Conservation (phyloP, 805 yeast species). For the Saccharomyces kudriavzevii region DNA sequence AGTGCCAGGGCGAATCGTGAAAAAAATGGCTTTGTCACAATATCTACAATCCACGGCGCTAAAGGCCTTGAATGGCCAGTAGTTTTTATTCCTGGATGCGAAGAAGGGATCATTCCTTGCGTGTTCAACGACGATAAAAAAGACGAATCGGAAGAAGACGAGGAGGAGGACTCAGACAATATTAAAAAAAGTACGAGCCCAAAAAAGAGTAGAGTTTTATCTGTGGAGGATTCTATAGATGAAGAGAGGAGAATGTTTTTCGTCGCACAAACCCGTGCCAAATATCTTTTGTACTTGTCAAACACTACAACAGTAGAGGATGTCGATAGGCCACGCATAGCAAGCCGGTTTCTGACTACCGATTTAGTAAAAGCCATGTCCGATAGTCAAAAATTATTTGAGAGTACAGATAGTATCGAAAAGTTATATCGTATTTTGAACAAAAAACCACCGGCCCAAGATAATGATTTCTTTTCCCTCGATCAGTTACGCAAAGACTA, state of each 20-base stretch:
- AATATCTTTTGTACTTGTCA: conserved; percentile 42
- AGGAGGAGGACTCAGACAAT: conserved; percentile 12
- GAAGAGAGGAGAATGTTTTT: conserved; percentile 83
- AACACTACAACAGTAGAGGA: conserved; percentile 17
- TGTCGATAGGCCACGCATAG: conserved; percentile 15
- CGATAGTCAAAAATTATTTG: conserved; percentile 23
- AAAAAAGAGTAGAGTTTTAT: conserved; percentile 7
- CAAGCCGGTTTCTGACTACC: conserved; percentile 25
- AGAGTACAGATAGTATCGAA: conserved; percentile 13
- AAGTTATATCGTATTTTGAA: conserved; percentile 16
- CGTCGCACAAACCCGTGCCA: conserved; percentile 85
- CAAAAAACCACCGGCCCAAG: conserved; percentile 5
- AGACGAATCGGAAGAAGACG: conserved; percentile 8
- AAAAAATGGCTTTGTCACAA: conserved; percentile 32
- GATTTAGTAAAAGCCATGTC: conserved; percentile 22
- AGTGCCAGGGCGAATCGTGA: conserved; percentile 14
- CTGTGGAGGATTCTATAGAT: conserved; percentile 31
- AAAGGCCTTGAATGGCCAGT: conserved; percentile 96
- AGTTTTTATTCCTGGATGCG: conserved; percentile 70
- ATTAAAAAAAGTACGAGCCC: background rate
- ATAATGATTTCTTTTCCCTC: conserved; percentile 13
- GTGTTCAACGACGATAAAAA: conserved; percentile 30
- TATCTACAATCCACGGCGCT: conserved; percentile 86
- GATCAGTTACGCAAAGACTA: conserved; percentile 23
- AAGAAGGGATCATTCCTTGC: conserved; percentile 61